Base-by-base conservation (phyloP, 495 filamentous ascomycete genomes). In the Podospora fimiseda region DNA sequence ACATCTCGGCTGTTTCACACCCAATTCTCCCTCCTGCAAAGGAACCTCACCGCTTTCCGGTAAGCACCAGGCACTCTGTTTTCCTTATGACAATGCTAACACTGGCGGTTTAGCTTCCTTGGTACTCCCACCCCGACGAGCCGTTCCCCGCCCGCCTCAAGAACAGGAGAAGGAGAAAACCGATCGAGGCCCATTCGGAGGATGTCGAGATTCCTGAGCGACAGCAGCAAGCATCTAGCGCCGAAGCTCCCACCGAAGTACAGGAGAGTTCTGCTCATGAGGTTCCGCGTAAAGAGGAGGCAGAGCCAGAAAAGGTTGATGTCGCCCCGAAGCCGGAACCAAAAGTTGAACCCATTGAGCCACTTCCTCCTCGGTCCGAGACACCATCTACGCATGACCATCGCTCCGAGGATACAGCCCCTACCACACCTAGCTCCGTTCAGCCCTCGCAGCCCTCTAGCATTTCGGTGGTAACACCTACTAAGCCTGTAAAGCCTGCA, bases 51-150 rank as follows among this genome's bases (percentile, higher is more conserved):
- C 27, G 27, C 11, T 33, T 33, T 11, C 27, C 27, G 5, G 27
- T 33, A 33, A 33, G 27, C 27, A 33, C 33, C 20, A 37, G 8
- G 33, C n/a, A 14, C 33, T 8, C n/a, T 37, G 33, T 37, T 37
- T 8, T 5, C 16, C 16, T 8, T 16, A 14, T 20, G 1, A 27
- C 14, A 3, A 19, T 40, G 33, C 60, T 71, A 50, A 70, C 37
- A n/a, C n/a, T n/a, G 18, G 9, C 14, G 43, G 18, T 54, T 20
- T 59, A 88, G 82, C 71, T 96, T 2, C 90, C 90, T 9, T 95
- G 90, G 90, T 73, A 84, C n/a, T 95, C 90, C 21, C 74, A 77
- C 27, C 81, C 84, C 2, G 82, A 86, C 19, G 57, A 68, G 14
- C 65, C 79, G 3, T 95, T 93, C 63, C 89, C 90, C 21, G 63